Evolutionary conservation across 306 rosid species (phyloP).

Genomic region (Vigna reflexopilosa): DNA sequence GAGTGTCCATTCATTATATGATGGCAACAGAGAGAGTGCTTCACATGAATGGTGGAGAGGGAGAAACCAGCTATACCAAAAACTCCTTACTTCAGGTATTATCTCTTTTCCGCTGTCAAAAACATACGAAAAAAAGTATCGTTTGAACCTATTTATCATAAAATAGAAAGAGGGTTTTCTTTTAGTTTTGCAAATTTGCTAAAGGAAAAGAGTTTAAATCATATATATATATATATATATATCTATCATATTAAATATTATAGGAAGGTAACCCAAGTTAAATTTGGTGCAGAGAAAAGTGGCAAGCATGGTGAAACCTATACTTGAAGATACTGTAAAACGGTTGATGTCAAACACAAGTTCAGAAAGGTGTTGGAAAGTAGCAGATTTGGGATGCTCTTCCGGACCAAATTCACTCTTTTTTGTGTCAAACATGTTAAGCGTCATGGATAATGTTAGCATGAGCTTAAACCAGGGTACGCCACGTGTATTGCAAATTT

Average conservation of each 20-base stretch:
- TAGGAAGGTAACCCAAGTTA: not conserved
- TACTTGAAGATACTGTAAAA: constrained; percentile 5
- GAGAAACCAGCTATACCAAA: not conserved
- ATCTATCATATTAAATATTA: no score
- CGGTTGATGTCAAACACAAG: not conserved
- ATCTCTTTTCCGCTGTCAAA: not conserved
- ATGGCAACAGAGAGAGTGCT: not conserved
- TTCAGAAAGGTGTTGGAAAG: not conserved
- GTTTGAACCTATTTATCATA: no score
- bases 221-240: no score
- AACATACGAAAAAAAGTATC: no score
- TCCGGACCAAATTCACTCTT: not conserved
- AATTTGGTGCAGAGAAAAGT: not conserved
- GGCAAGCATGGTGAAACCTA: not conserved
- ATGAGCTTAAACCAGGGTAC: not conserved
- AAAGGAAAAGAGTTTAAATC: no score
- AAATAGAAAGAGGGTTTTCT: no score
- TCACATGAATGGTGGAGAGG: not conserved
- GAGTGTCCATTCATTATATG: not conserved
- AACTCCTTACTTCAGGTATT: constrained; percentile 8
- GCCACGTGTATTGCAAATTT: constrained; percentile 44
- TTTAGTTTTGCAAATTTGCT: no score
- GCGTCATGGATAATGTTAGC: not conserved
- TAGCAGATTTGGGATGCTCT: constrained; percentile 8
- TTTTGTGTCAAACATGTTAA: not conserved